Base-by-base conservation (phyloP, 495 filamentous ascomycete species). In the Podospora sp. region DNA sequence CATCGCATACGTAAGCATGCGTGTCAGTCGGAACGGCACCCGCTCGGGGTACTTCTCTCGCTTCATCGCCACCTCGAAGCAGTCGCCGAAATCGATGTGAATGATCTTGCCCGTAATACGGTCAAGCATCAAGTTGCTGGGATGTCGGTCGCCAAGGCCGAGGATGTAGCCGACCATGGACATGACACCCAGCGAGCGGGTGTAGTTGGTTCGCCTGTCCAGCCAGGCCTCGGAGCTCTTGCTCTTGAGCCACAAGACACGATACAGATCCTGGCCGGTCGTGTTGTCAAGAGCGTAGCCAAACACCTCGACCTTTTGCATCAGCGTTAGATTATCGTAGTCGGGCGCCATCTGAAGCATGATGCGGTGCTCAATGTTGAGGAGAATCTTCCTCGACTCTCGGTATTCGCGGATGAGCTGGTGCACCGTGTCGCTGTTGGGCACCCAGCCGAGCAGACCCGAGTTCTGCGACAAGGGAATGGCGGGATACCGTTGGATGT, bases 151-250 rank as follows among this genome's bases (percentile, higher is more conserved):
- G 33, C 95, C 95, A 52, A 99, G 85, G 68, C 95, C 95, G 51
- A 99, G 90, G 73, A 99, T 97, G 74, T 99, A 98, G 63, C 95
- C 95, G 9, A 97, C 95, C 94, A 99, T 99, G n/a, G 93, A 97
- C 95, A 98, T 99, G 65, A 97, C 96, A 69, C 92, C 95, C 16
- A 98, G 86, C 16, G 95, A 98, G 63, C 95, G 90, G 49, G 96
- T 98, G 80, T 98, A 99, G 72, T 97, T 99, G 3, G 95, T 98
- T 21, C 95, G 91, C 57, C 95, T 87, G 74, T 97, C 94, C 57
- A 99, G 87, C 95, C 95, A 99, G 7, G 94, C 89, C 76, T 99
- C 95, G 0, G 95, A 98, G 71, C 90, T 94, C 84, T 97, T 97
- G 77, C 91, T 95, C 88, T 98, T 98, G 57, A 99, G 82, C 95